Evolutionary conservation across 2,329 filamentous ascomycete genomes (phyloP), one percentile per base, ranked within the genome.

Genomic region (Fusarium proliferatum): DNA sequence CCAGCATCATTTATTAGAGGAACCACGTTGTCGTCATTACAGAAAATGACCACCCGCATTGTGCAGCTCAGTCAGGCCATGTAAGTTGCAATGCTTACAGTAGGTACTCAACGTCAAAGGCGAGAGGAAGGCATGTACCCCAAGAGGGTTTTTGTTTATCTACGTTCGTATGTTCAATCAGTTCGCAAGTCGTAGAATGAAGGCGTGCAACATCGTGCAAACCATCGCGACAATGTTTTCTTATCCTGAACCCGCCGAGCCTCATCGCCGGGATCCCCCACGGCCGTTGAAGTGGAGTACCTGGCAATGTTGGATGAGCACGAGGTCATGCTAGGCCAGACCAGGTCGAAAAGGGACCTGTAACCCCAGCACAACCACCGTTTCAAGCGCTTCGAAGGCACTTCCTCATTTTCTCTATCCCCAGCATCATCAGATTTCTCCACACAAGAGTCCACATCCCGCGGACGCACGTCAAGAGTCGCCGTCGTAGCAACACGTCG

Each of bases 401-500:
- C 61, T 62, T 61, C 67, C 64, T 61, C 45, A 51, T 64, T 48
- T 66, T 69, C 52, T 52, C 66, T 39, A 70, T 73, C 71, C 68
- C 73, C 71, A 69, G 66, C 59, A 68, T 71, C 71, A 71, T 65
- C 67, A 66, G 64, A 63, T 62, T 76, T 71, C 76, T 74, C 76
- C 76, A 72, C 72, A 73, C 62, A 60, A 48, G 33, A 73, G 52
- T 73, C 65, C 72, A 69, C 74, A 71, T 74, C 55, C 72, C 65
- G 67, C 61, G 71, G 75, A 71, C 71, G 72, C 74, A 78, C 51
- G 58, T 69, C 70, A 53, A 75, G 72, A 72, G 56, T 67, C 68
- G 70, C 70, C 63, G 71, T 65, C 59, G 68, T 74, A 64, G 76
- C 67, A 77, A 78, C 68, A 78, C 76, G 75, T 77, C 75, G 75